Conservation (phyloP, 305 asterid genomes). For the Nicotiana rustica region DNA sequence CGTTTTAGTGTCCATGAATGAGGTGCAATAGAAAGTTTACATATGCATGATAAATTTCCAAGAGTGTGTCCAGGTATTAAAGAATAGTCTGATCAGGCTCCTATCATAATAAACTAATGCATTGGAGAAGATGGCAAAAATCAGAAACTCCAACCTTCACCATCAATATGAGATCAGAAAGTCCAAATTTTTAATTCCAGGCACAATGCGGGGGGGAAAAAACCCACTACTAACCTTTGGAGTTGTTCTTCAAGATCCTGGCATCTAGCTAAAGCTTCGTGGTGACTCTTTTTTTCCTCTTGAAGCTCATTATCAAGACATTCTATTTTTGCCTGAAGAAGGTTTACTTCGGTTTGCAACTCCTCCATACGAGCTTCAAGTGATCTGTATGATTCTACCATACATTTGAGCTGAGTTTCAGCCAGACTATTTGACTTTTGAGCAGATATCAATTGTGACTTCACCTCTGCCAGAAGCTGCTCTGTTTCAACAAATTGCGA, state of each 20-base stretch:
- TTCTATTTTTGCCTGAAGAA: slow-evolving; percentile 65
- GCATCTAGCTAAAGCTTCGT: slow-evolving; percentile 64
- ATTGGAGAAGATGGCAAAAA: not conserved
- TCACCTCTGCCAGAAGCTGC: slow-evolving; percentile 74
- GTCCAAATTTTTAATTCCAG: not conserved
- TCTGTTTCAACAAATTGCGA: slow-evolving; percentile 75
- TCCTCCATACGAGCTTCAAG: slow-evolving; percentile 86
- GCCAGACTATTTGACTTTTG: slow-evolving; percentile 82
- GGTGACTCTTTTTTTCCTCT: slow-evolving; percentile 74
- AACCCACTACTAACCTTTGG: slow-evolving; percentile 61
- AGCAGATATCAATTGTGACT: slow-evolving; percentile 76
- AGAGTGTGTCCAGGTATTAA: not conserved
- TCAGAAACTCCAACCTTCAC: slow-evolving; percentile 51
- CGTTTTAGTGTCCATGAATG: not conserved
- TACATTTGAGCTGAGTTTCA: slow-evolving; percentile 97
- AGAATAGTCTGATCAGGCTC: not conserved
- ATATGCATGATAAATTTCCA: not conserved
- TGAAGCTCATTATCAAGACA: slow-evolving; percentile 70
- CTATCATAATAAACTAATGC: not conserved
- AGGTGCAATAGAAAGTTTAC: not conserved
- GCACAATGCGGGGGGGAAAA: not conserved
- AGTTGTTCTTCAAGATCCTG: slow-evolving; percentile 77
- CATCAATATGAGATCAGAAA: not conserved
- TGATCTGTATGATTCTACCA: slow-evolving; percentile 91
- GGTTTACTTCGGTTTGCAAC: slow-evolving; percentile 70